A percentile compares a stretch with the other conserved stretches of the same genome.
These are phyloP conservation scores for Nakazawaea sp. DNA, from an alignment of 805 yeast genomes.

Conservation along the genomic window DNA sequence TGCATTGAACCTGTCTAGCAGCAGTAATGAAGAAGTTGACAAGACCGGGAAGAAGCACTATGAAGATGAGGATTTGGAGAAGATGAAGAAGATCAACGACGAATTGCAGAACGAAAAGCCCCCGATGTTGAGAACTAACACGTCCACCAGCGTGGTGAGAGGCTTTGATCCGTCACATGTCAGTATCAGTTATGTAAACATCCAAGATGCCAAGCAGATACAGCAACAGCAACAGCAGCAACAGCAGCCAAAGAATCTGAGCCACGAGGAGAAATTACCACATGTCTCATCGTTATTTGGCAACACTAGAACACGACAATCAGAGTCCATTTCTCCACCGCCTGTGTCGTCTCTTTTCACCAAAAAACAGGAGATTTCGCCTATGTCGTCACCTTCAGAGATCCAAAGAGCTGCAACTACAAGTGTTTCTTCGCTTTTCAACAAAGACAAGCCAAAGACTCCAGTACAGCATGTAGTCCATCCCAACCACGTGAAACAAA, in stretches of 20 bases:
- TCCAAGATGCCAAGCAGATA: not conserved
- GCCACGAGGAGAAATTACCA: conserved; percentile 1
- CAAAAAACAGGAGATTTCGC: not conserved
- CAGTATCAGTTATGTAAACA: conserved; percentile 10
- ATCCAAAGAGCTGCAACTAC: conserved; percentile 6
- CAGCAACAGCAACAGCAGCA: not conserved
- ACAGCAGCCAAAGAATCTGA: not conserved
- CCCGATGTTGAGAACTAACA: conserved; percentile 4
- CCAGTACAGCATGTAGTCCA: not conserved
- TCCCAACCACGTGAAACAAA: conserved; percentile 2
- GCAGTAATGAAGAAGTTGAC: not conserved
- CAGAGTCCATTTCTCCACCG: not conserved
- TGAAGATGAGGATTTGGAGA: conserved; percentile 1
- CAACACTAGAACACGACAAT: not conserved
- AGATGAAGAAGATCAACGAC: conserved; percentile 2
- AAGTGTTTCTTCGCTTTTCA: conserved; percentile 8
- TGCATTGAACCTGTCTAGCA: not conserved
- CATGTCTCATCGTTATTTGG: not conserved
- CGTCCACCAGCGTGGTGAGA: conserved; percentile 14
- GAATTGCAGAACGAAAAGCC: conserved; percentile 9
- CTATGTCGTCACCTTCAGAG: not conserved
- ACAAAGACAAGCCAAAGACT: conserved; percentile 1
- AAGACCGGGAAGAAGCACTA: not conserved
- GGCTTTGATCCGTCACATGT: conserved; percentile 13
- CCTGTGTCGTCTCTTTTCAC: conserved; percentile 4